Evolutionary conservation across 306 rosid genomes (phyloP), one percentile per base, ranked within the genome.

Genomic region (Prunus padus): DNA sequence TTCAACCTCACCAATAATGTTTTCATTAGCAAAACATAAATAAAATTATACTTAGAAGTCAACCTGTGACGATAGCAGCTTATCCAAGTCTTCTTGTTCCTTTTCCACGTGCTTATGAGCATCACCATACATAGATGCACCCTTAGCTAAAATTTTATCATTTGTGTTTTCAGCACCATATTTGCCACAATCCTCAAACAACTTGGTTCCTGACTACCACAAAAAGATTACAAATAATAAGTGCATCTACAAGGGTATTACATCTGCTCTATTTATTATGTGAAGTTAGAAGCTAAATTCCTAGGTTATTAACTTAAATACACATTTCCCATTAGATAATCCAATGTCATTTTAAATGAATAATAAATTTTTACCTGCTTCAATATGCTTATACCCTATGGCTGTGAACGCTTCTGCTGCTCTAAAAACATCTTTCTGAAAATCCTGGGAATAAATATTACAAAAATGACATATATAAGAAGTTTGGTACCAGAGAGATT

Each of bases 101-200:
- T 90, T 95, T 87, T 92, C 99, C 57, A 95, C 93, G 65, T 95
- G 99, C 86, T 92, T 87, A 65, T 91, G 91, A 76, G 97, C 90
- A 82, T 95, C 99, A 11, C 97, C 99, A 82, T 92, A 92, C 77
- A 95, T 88, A 28, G 97, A 90, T 70, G 99, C 92, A 22, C 96
- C 97, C 87, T 92, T 92, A 19, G 99, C 92, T 67, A 95, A 85
- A 73, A 95, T 84, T 71, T n/a, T n/a, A n/a, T n/a, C n/a, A n/a
- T n/a, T n/a, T n/a, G n/a, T n/a, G n/a, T n/a, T n/a, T n/a, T n/a
- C n/a, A n/a, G n/a, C n/a, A n/a, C n/a, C n/a, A n/a, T n/a, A n/a
- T n/a, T n/a, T n/a, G n/a, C n/a, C n/a, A n/a, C n/a, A n/a, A n/a
- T n/a, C n/a, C n/a, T n/a, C n/a, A n/a, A n/a, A n/a, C n/a, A n/a